These are phyloP conservation scores for Ceratocystis lukuohia DNA, from an alignment of 2,329 filamentous ascomycete genomes.

Conservation along the genomic window DNA sequence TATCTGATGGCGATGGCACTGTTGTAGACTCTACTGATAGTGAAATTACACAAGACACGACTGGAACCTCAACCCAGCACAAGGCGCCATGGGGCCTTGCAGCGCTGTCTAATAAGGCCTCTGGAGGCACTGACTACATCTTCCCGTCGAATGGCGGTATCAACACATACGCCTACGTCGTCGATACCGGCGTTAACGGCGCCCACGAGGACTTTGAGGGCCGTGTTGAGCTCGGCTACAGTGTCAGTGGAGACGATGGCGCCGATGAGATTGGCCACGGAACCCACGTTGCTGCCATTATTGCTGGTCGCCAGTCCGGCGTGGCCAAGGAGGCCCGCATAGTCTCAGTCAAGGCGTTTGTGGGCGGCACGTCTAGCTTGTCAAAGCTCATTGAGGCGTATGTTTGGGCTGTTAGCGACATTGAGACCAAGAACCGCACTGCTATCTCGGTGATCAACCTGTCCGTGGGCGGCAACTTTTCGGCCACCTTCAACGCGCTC, in stretches of 20 bases:
- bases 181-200: conserved; percentile 24
- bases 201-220: conserved; percentile 23
- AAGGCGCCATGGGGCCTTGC: conserved; percentile 27
- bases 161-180: conserved; percentile 23
- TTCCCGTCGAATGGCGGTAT: conserved; percentile 22
- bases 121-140: conserved; percentile 21
- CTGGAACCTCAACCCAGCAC: conserved; percentile 47
- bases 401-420: conserved; percentile 29
- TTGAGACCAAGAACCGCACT: conserved; percentile 23
- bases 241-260: conserved; percentile 23
- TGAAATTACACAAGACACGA: conserved; percentile 9
- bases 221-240: conserved; percentile 22
- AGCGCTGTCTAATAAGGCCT: conserved; percentile 25
- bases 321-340: conserved; percentile 33
- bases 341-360: conserved; percentile 36
- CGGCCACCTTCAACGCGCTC: conserved; percentile 18
- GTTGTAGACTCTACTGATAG: neutral
- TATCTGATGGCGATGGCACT: conserved; percentile 11
- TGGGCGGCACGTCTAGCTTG: conserved; percentile 24
- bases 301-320: conserved; percentile 22
- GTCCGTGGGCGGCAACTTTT: conserved; percentile 27
- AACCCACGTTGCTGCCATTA: conserved; percentile 27
- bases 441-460: conserved; percentile 32
- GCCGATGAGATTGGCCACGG: conserved; percentile 31
- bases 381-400: conserved; percentile 26